Base-by-base conservation (phyloP, 2,329 filamentous ascomycete genomes). In the Aschersonia sp. region DNA sequence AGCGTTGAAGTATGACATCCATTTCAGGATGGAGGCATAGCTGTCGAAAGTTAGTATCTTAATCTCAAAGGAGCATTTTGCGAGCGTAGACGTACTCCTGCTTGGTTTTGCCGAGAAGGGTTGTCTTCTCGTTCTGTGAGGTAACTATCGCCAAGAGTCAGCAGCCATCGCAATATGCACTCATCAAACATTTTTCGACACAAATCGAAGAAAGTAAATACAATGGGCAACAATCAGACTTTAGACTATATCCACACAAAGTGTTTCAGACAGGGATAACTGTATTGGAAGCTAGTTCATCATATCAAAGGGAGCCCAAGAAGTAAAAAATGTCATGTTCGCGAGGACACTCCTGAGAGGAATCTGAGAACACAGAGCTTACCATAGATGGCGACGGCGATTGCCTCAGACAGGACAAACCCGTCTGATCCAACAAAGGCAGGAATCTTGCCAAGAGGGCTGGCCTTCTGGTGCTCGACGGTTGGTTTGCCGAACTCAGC, bases 51-150 rank as follows among this genome's bases (percentile, higher is more conserved):
- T 54, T 46, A 48, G 14, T 9, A 6, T 30, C 39, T 32, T 30
- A 43, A 8, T n/a, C n/a, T 37, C 4, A 4, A 29, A 9, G 9
- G 7, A n/a, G 29, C 30, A 5, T 10, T 11, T n/a, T 43, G n/a
- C 7, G 10, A 2, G 22, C 10, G 14, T n/a, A 11, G 50, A 65
- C 75, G 67, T 73, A 88, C 81, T 98, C 92, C 78, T 98, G 90
- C 85, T 98, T 98, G 74, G 89, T 98, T 84, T 97, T 97, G 66
- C 92, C 92, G 61, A 98, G 82, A 57, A 98, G 88, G 59, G 88
- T 94, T 61, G 92, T 98, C 85, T 97, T 97, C 83, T 97, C 92
- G 70, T 98, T 98, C 76, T 98, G 92, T 60, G 92, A 97, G 62
- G 92, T 88, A 67, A 98, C 92, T 97, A 64, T 30, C 2, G 32